Conservation (phyloP, 2,329 filamentous ascomycete species). For the Talaromyces sp. region DNA sequence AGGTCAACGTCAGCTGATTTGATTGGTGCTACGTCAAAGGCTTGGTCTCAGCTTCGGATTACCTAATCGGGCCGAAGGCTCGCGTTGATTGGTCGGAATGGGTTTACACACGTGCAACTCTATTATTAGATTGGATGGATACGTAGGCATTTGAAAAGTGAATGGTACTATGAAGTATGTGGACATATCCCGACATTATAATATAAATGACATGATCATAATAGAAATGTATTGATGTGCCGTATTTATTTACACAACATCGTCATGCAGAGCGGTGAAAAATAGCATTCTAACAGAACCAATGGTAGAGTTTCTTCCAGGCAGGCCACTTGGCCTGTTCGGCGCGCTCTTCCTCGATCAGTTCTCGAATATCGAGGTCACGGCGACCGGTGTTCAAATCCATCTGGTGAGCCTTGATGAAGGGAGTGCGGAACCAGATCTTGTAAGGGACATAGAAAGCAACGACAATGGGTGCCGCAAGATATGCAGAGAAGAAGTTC, state of each 20-base stretch:
- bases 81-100: neutral
- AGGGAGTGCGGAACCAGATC: slow-evolving; percentile 64
- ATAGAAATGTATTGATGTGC: neutral
- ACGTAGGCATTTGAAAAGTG: neutral
- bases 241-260: neutral
- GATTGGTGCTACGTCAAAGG: slow-evolving; percentile 15
- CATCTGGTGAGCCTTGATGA: slow-evolving; percentile 70
- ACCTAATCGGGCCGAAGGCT: neutral
- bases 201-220: neutral
- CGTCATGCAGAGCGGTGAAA: neutral
- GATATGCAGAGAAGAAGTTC: slow-evolving; percentile 66
- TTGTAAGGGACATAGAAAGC: slow-evolving; percentile 70
- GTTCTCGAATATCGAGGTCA: slow-evolving; percentile 74
- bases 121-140: slow-evolving; percentile 11
- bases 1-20: neutral
- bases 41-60: neutral
- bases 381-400: slow-evolving; percentile 81
- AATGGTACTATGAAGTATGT: neutral
- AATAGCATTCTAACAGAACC: slow-evolving; percentile 58
- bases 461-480: slow-evolving; percentile 57
- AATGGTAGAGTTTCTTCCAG: slow-evolving; percentile 75
- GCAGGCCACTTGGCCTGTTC: slow-evolving; percentile 68
- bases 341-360: slow-evolving; percentile 75
- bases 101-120: slow-evolving; percentile 11
- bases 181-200: neutral